These are phyloP conservation scores for Oidium heveae DNA, from an alignment of 2,329 filamentous ascomycete genomes.

Conservation along the genomic window DNA sequence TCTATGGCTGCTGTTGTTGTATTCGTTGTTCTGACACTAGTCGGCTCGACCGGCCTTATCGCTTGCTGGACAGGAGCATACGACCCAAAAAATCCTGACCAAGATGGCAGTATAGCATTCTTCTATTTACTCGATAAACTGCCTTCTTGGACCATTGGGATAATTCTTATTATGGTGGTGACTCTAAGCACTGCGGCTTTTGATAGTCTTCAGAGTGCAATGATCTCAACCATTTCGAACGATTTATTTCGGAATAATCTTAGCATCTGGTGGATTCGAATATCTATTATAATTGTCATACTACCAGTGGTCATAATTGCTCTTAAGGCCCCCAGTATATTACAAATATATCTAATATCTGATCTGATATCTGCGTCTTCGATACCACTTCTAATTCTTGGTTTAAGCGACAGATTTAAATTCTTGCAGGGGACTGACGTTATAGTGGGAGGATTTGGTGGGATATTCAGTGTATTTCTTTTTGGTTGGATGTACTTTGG, in stretches of 20 bases:
- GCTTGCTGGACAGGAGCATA: slow-evolving; percentile 56
- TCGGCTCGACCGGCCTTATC: slow-evolving; percentile 48
- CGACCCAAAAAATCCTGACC: slow-evolving; percentile 29
- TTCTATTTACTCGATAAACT: slow-evolving; percentile 49
- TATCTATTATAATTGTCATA: slow-evolving; percentile 43
- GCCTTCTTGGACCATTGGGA: slow-evolving; percentile 57
- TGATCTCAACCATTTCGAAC: slow-evolving; percentile 67
- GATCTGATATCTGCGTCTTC: slow-evolving; percentile 55
- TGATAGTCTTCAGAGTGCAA: slow-evolving; percentile 57
- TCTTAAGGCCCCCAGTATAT: slow-evolving; percentile 44
- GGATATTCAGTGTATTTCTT: slow-evolving; percentile 55
- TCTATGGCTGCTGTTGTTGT: slow-evolving; percentile 39
- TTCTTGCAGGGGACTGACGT: slow-evolving; percentile 66
- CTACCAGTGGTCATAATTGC: slow-evolving; percentile 51
- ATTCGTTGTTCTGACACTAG: slow-evolving; percentile 43
- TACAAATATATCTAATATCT: slow-evolving; percentile 64
- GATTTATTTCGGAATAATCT: slow-evolving; percentile 66
- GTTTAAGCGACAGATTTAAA: slow-evolving; percentile 37
- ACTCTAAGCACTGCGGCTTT: slow-evolving; percentile 55
- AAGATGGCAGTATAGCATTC: slow-evolving; percentile 43
- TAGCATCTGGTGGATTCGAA: slow-evolving; percentile 48
- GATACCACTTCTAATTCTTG: slow-evolving; percentile 52
- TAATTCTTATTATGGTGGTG: slow-evolving; percentile 60
- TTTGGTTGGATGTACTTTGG: slow-evolving; percentile 62
- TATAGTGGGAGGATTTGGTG: slow-evolving; percentile 50